These are phyloP conservation scores for Fusarium multiceps DNA, from an alignment of 2,329 filamentous ascomycete genomes.

Conservation along the genomic window DNA sequence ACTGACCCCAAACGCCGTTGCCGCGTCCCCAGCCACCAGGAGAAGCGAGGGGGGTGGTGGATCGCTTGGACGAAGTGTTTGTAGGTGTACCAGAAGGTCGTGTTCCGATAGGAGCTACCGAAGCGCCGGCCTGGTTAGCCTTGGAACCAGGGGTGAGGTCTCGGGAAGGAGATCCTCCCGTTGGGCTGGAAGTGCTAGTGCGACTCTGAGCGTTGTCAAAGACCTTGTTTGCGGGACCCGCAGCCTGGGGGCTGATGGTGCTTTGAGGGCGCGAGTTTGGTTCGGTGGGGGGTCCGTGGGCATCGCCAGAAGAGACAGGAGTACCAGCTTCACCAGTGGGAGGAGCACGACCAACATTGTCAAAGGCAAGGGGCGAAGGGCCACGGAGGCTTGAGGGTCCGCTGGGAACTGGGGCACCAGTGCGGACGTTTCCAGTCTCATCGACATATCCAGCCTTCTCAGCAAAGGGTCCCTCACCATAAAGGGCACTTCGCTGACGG, in stretches of 20 bases:
- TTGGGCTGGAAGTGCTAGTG: conserved; percentile 85
- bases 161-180: conserved; percentile 82
- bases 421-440: conserved; percentile 71
- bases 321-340: conserved; percentile 52
- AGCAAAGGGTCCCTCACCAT: conserved; percentile 80
- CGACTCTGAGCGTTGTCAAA: conserved; percentile 75
- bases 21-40: conserved; percentile 85
- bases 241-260: conserved; percentile 83
- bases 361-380: conserved; percentile 83
- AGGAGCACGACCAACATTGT: conserved; percentile 61
- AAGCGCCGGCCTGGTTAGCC: conserved; percentile 65
- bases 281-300: conserved; percentile 61
- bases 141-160: conserved; percentile 66
- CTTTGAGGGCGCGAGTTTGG: conserved; percentile 79
- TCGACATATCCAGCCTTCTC: conserved; percentile 75
- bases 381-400: conserved; percentile 75
- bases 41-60: conserved; percentile 92
- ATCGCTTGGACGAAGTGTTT: conserved; percentile 73
- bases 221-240: conserved; percentile 65
- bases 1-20: conserved; percentile 86
- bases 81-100: conserved; percentile 75
- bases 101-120: conserved; percentile 93
- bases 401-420: conserved; percentile 73
- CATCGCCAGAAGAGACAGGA: conserved; percentile 56
- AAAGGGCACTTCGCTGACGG: conserved; percentile 93